Conservation (phyloP, 2,329 filamentous ascomycete species). For the Trichophyton schoenleinii region DNA sequence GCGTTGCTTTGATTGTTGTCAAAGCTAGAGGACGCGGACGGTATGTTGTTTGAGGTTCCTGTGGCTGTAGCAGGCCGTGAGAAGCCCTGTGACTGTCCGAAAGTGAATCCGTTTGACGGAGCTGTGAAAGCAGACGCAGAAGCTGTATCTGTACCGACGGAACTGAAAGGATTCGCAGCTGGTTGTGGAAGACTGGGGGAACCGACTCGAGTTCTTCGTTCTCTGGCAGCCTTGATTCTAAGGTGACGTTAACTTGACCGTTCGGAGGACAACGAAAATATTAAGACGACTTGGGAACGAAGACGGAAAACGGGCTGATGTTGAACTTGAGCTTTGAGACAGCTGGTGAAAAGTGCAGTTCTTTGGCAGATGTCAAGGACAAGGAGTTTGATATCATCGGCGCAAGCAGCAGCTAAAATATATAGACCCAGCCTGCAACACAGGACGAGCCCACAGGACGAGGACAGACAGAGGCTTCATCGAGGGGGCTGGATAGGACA, state of each 20-base stretch:
- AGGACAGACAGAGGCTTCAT: too few relatives aligned
- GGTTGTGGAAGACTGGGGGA: constrained; percentile 14
- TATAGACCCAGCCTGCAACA: too few relatives aligned
- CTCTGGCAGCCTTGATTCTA: constrained; percentile 23
- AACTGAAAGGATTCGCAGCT: constrained; percentile 21
- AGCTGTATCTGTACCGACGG: constrained; percentile 21
- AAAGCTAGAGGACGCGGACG: constrained; percentile 21
- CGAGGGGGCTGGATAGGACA: too few relatives aligned
- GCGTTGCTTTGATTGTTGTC: constrained; percentile 17
- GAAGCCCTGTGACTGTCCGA: constrained; percentile 28
- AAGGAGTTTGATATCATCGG: too few relatives aligned
- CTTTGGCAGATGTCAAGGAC: too few relatives aligned
- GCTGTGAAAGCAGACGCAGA: constrained; percentile 14
- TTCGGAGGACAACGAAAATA: neutral
- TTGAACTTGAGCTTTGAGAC: neutral
- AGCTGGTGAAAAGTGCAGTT: too few relatives aligned
- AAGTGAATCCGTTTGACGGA: constrained; percentile 22
- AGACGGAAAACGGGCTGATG: neutral
- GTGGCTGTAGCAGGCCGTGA: constrained; percentile 18
- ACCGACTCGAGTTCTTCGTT: constrained; percentile 16
- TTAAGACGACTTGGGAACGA: neutral
- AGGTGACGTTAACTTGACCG: neutral
- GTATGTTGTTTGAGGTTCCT: constrained; percentile 17
- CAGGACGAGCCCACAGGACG: too few relatives aligned
- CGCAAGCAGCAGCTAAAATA: too few relatives aligned